A percentile compares a stretch with the other conserved stretches of the same genome.
Evolutionary conservation across 768 basidiomycete genomes (phyloP).

Genomic region (Serendipita indica): DNA sequence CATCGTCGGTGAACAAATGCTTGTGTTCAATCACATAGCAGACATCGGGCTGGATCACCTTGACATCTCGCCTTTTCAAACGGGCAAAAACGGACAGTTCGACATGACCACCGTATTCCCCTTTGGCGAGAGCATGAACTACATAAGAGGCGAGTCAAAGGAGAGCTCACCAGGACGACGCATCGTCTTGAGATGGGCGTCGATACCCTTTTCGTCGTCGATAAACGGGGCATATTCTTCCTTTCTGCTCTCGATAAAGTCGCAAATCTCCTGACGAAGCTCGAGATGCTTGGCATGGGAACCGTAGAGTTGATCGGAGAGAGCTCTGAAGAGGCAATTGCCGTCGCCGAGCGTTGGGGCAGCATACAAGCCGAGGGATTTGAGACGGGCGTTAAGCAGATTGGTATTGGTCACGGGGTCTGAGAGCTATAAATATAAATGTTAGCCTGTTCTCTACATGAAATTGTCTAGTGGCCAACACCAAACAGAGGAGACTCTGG

Average conservation of each 20-base stretch:
- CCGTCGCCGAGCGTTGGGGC: slow-evolving; percentile 78
- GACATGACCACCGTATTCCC: slow-evolving; percentile 85
- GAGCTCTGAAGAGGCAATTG: slow-evolving; percentile 84
- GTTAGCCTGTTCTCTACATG: background rate
- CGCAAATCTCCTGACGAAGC: slow-evolving; percentile 62
- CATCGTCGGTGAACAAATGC: slow-evolving; percentile 1
- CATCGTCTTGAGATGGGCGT: slow-evolving; percentile 63
- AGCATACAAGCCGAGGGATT: slow-evolving; percentile 70
- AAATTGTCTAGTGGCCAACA: background rate
- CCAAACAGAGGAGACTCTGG: background rate
- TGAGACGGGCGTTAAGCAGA: slow-evolving; percentile 57
- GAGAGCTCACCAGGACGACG: slow-evolving; percentile 47
- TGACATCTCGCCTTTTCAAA: slow-evolving; percentile 60
- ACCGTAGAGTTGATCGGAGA: slow-evolving; percentile 78
- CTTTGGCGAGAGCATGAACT: slow-evolving; percentile 24
- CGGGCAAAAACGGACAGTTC: slow-evolving; percentile 89
- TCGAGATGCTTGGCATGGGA: slow-evolving; percentile 50
- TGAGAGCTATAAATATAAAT: slow-evolving; percentile 18
- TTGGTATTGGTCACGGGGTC: slow-evolving; percentile 52
- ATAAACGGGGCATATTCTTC: slow-evolving; percentile 75
- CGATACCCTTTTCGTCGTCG: slow-evolving; percentile 66
- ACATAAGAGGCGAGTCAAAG: slow-evolving; percentile 1
- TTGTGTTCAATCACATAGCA: slow-evolving; percentile 69
- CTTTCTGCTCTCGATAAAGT: slow-evolving; percentile 58
- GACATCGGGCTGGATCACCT: slow-evolving; percentile 83